Evolutionary conservation across 106 monocot species (phyloP), one percentile per base, ranked within the genome.

Genomic region (Dioscorea zingiberensis): DNA sequence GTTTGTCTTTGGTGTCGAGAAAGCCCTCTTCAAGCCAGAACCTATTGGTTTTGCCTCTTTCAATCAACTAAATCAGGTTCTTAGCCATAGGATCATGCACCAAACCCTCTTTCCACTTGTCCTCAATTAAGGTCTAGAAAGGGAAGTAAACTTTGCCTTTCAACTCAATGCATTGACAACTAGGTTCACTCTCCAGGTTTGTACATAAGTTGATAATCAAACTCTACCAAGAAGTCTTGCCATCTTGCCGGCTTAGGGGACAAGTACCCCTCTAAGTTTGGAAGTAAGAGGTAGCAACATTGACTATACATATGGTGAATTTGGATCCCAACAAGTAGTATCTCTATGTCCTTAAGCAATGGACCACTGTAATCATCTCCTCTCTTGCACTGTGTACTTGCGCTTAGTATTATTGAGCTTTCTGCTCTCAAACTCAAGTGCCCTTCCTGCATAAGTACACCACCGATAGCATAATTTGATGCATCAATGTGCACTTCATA

Each of bases 351-450:
- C 62, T 53, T 32, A 69, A 19, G 27, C 21, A 62, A 38, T 71
- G 71, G 2, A 71, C 2, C 10, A 71, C 49, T 30, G 2, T 5
- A 4, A 15, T 28, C 45, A 48, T 60, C 60, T 29, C 70, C 10
- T 60, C 47, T 59, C 60, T 6, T 48, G 25, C 1, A 59, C 1
- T 0, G 25, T 25, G 15, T 71, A 62, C 26, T 27, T 60, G 17
- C 47, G 15, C 18, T 62, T 62, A 13, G 22, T 30, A 17, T 71
- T 28, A 19, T 53, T 71, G 4, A 71, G 51, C 19, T 63, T 71
- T 2, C 5, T 13, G 30, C 23, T 61, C 25, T 71, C 21, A 44
- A 27, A 71, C 18, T 59, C 21, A 12, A 71, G 7, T 30, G 3
- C 17, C 6, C 48, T 16, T 48, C 24, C 70, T 49, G 13, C 16